phyloP scores from a whole-genome alignment of 345 rosid species.

The Turnera subulata region DNA sequence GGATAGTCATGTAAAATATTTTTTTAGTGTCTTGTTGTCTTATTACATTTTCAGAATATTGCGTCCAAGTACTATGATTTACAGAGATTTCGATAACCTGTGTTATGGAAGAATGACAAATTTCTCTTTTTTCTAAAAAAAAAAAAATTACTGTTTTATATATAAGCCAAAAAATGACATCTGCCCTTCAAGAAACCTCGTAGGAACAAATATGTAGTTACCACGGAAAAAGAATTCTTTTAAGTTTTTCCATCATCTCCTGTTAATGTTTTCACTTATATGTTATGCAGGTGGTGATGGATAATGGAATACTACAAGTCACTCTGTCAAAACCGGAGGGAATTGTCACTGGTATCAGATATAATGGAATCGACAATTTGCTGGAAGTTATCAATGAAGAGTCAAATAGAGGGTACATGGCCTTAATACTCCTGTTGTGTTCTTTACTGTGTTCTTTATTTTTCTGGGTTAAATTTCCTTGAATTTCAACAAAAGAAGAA shows the following conservation, averaged over 20 bases:
- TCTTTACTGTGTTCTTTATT: neutral
- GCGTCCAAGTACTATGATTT: too few species aligned
- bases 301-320: conserved; percentile 68
- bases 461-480: too few species aligned
- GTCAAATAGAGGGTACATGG: conserved; percentile 74
- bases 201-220: too few species aligned
- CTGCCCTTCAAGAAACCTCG: too few species aligned
- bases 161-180: too few species aligned
- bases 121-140: too few species aligned
- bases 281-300: conserved; percentile 64
- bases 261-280: neutral
- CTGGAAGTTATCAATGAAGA: conserved; percentile 82
- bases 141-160: too few species aligned
- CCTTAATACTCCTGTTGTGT: neutral
- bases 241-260: neutral
- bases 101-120: too few species aligned
- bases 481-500: too few species aligned
- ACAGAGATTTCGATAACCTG: too few species aligned
- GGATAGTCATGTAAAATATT: conserved; percentile 43
- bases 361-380: conserved; percentile 67
- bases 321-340: conserved; percentile 77
- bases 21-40: conserved; percentile 19
- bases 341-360: conserved; percentile 64
- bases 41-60: too few species aligned
- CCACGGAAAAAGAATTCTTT: too few species aligned